Evolutionary conservation across 768 basidiomycete species (phyloP).

Genomic region (Auricularia sp.): DNA sequence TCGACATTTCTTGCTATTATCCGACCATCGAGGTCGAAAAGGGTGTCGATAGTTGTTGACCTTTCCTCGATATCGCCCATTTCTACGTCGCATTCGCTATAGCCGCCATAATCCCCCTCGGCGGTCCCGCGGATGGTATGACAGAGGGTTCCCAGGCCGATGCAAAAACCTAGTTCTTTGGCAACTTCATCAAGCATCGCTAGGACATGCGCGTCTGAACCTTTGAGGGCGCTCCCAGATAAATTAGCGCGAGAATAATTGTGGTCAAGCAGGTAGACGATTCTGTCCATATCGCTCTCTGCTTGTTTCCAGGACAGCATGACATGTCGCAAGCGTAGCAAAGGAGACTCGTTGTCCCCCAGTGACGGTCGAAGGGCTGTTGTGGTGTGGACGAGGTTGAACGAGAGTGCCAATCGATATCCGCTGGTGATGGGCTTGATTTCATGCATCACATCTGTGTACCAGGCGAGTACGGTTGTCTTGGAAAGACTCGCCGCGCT

Average conservation of each 20-base stretch:
- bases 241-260: constrained; percentile 6
- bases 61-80: neutral
- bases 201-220: neutral
- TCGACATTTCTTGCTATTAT: neutral
- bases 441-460: constrained; percentile 11
- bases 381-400: constrained; percentile 9
- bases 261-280: constrained; percentile 10
- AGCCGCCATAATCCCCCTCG: neutral
- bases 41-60: neutral
- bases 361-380: neutral
- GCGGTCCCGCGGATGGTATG: neutral
- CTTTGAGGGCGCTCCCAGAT: neutral
- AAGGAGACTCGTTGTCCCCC: neutral
- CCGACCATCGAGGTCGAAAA: neutral
- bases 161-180: neutral
- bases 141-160: neutral
- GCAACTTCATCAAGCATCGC: neutral
- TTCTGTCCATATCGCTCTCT: constrained; percentile 1
- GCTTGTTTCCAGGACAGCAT: constrained; percentile 6
- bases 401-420: constrained; percentile 13
- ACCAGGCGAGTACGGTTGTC: constrained; percentile 10
- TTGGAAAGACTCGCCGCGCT: constrained; percentile 1
- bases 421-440: constrained; percentile 11
- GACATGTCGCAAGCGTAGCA: constrained; percentile 1
- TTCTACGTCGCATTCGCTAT: neutral